Evolutionary conservation across 176 grass and related monocot genomes (phyloP).

Genomic region (Areca catechu): DNA sequence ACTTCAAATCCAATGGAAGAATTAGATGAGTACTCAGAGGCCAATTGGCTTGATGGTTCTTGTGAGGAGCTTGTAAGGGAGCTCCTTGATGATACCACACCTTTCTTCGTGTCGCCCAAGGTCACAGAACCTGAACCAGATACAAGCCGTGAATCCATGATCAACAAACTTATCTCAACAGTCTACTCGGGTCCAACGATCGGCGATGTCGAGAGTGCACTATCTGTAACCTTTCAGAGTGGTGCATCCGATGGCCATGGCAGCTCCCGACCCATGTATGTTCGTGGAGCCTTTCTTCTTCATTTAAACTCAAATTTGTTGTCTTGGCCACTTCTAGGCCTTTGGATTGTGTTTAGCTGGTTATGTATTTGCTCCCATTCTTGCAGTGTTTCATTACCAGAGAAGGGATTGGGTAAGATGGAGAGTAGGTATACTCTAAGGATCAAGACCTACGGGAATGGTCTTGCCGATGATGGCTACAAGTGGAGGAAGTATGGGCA

Average conservation of each 20-base stretch:
- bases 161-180: slow-evolving; percentile 86
- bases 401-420: slow-evolving; percentile 70
- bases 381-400: slow-evolving; percentile 48
- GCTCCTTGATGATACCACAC: slow-evolving; percentile 27
- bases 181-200: slow-evolving; percentile 93
- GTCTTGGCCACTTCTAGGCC: neutral
- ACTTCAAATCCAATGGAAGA: slow-evolving; percentile 11
- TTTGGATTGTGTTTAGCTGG: neutral
- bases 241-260: slow-evolving; percentile 9
- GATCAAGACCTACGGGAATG: slow-evolving; percentile 59
- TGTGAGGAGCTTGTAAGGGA: slow-evolving; percentile 52
- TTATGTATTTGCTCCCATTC: neutral
- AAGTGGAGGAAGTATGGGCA: slow-evolving; percentile 97
- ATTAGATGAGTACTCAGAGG: slow-evolving; percentile 21
- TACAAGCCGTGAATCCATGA: slow-evolving; percentile 38
- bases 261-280: slow-evolving; percentile 42
- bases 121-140: neutral
- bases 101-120: slow-evolving; percentile 15
- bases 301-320: neutral
- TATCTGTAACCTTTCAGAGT: slow-evolving; percentile 41
- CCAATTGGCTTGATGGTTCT: slow-evolving; percentile 34
- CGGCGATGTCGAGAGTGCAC: slow-evolving; percentile 75
- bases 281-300: neutral
- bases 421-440: slow-evolving; percentile 84
- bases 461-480: slow-evolving; percentile 77